Base-by-base conservation (phyloP, 768 basidiomycete species). In the Mycena epipterygia region DNA sequence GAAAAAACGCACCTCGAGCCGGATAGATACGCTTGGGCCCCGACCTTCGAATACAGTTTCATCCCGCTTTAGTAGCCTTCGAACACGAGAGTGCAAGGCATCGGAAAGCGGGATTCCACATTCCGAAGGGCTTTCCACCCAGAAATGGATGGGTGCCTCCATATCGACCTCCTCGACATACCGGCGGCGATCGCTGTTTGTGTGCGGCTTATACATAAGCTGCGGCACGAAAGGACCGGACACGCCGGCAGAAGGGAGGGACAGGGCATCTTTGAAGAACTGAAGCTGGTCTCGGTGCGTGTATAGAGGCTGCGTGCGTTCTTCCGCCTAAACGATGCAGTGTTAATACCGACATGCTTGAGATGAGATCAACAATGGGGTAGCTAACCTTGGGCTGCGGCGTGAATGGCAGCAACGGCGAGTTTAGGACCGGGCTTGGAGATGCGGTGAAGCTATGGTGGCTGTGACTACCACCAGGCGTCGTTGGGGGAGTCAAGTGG, bases 1-100 rank as follows among this genome's bases (percentile, higher is more conserved):
- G 58, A 27, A 63, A 33, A 61, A 48, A 71, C 87, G 74, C 73
- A 90, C 93, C 85, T 93, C 91, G 29, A 94, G 82, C 33, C 93
- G 88, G 67, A 95, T 92, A 2, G 93, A 94, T 39, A 95, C 91
- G 46, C 92, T 93, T 11, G 93, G 93, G 4, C 93, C 93, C 48
- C 93, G 89, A 5, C 89, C 85, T 74, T 88, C 83, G 71, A 94
- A 94, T 76, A 95, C 92, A 6, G 83, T 82, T 68, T 91, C 88
- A 44, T 93, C 92, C 33, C 89, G 89, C 67, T 85, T 82, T 23
- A 77, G 77, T 35, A 95, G 83, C 44, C 86, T 82, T 75, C 84
- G 85, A 51, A 91, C 88, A 60, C 85, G 86, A 65, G 87, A 88
- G 76, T 84, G 90, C 64, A 93, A 75, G 12, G 90, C 92, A 73